Evolutionary conservation across 768 basidiomycete genomes (phyloP).

Genomic region (Lactarius pseudohatsudake): DNA sequence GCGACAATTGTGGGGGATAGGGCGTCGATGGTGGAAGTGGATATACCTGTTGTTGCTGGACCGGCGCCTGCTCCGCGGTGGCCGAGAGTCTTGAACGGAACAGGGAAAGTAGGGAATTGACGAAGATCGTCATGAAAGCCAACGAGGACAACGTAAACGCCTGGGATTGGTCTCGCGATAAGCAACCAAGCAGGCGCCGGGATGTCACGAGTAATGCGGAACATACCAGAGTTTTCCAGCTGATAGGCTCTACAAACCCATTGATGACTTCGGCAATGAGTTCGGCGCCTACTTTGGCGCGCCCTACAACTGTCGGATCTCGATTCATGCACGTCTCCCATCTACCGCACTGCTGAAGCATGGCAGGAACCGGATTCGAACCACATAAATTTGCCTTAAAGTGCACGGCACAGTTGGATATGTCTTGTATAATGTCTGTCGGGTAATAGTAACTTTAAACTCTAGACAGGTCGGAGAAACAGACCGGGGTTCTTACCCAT

Average conservation of each 20-base stretch:
- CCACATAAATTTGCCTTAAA: constrained; percentile 85
- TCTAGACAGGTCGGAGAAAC: constrained; percentile 13
- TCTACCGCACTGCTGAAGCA: constrained; percentile 79
- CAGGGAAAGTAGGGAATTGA: constrained; percentile 76
- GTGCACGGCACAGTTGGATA: constrained; percentile 77
- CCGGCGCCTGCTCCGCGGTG: constrained; percentile 31
- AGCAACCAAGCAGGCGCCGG: constrained; percentile 23
- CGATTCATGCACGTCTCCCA: constrained; percentile 97
- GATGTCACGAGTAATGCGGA: constrained; percentile 16
- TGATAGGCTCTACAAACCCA: constrained; percentile 95
- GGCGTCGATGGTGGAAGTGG: constrained; percentile 29
- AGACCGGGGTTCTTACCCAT: constrained; percentile 57
- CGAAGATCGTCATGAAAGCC: constrained; percentile 73
- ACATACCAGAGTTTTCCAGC: constrained; percentile 92
- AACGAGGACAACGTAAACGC: constrained; percentile 74
- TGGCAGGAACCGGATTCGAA: constrained; percentile 74
- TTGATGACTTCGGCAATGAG: constrained; percentile 95
- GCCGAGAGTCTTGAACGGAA: constrained; percentile 67
- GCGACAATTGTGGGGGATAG: constrained; percentile 22
- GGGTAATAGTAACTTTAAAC: constrained; percentile 11
- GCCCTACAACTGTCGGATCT: constrained; percentile 86
- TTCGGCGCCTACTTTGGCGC: constrained; percentile 89
- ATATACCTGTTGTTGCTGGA: constrained; percentile 25
- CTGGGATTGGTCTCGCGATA: constrained; percentile 40
- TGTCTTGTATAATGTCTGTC: constrained; percentile 89